phyloP scores from a whole-genome alignment of 2,329 filamentous ascomycete species.

The Nemania sp. region DNA sequence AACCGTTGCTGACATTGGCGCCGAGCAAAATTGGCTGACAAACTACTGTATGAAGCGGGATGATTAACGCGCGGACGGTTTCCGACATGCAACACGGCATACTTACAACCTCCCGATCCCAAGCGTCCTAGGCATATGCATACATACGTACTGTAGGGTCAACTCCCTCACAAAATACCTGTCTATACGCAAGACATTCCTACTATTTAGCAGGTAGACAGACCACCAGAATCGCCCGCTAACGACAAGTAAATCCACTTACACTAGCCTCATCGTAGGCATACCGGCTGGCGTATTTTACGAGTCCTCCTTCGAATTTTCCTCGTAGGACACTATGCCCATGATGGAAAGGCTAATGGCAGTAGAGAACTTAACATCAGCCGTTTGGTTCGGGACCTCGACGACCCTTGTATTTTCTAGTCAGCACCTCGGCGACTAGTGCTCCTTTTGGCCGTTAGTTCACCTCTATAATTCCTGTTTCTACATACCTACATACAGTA shows the following conservation, averaged over 20 bases:
- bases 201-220: neutral
- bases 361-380: slow-evolving; percentile 8
- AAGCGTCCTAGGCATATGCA: neutral
- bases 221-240: neutral
- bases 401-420: slow-evolving; percentile 14
- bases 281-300: slow-evolving; percentile 6
- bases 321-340: neutral
- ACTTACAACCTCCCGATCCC: neutral
- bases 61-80: slow-evolving; percentile 1
- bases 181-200: neutral
- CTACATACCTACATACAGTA: no score
- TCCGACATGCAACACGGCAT: neutral
- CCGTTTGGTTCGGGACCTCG: slow-evolving; percentile 11
- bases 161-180: neutral
- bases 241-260: neutral
- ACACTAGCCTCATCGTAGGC: slow-evolving; percentile 7
- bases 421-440: slow-evolving; percentile 23
- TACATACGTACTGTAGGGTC: no score
- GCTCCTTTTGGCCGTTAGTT: slow-evolving; percentile 16
- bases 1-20: neutral
- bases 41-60: neutral
- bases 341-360: neutral
- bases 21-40: neutral
- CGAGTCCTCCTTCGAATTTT: slow-evolving; percentile 4
- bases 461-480: slow-evolving; percentile 3